Evolutionary conservation across 2,329 filamentous ascomycete genomes (phyloP), one percentile per base, ranked within the genome.

Genomic region (Colletotrichum acutatum): DNA sequence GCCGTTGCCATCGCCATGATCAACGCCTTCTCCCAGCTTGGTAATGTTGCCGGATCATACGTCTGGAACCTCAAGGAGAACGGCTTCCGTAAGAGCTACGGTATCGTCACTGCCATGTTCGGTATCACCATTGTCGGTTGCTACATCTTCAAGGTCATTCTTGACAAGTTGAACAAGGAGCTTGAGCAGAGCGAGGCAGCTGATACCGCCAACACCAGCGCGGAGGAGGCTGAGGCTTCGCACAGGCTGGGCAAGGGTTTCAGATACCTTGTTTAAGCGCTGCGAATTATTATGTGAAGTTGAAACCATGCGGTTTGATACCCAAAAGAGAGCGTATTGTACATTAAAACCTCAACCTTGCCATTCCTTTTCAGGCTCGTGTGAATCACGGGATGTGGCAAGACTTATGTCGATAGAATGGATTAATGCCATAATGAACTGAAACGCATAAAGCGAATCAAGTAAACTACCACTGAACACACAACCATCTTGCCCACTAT

Each of bases 101-200:
- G 89, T 4, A 90, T 92, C 69, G 90, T 92, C 5, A 86, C 88
- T 16, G 84, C 89, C 77, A 92, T 92, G 90, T 92, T 91, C 77
- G 89, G 88, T 4, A 76, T 90, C 53, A 89, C 90, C 0, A 86
- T 90, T 37, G 46, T 84, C 0, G 89, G 89, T 5, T 90, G 86
- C 79, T 84, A 81, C 64, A 70, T 80, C 37, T 86, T 90, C 82
- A 83, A 85, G 24, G 70, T 82, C 75, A 84, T 89, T 68, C 82
- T 90, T 5, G 68, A 78, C 6, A 78, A 81, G 67, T 78, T 88
- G 74, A 89, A 89, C 81, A 83, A 80, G 77, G 82, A 86, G 81
- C 79, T 89, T 11, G 86, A 84, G 71, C 78, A 76, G n/a, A 82
- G 80, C 62, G 84, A 88, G 78, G 80, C 84, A 34, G 77, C 82